Evolutionary conservation across 2,329 filamentous ascomycete genomes (phyloP), one percentile per base, ranked within the genome.

Genomic region (Aureobasidium sp.): DNA sequence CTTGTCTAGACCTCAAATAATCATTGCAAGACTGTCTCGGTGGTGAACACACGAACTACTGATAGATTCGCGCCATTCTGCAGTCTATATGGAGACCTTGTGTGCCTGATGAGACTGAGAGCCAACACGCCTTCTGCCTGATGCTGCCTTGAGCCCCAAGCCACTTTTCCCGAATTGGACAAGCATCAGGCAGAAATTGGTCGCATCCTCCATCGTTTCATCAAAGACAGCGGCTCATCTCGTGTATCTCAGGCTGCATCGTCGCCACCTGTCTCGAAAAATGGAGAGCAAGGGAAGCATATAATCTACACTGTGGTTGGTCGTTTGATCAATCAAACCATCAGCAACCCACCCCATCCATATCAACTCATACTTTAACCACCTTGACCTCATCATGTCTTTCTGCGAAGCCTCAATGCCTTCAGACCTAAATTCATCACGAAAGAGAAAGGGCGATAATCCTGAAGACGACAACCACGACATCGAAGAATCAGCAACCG

Each of bases 121-220:
- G 17, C 25, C 44, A 42, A 42, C 37, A 11, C 37, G 51, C 37
- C 25, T 55, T 42, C 51, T 55, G 36, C 36, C 51, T 42, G 51
- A 29, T 55, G 51, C 51, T 55, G 51, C 37, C 51, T 42, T 36
- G 31, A 36, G 17, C 8, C 20, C 14, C 47, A 51, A 36, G 51
- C 36, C 51, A 20, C 36, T 42, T 52, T 37, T 20, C 49, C 34
- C 49, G 12, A 37, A 22, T 31, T 6, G 25, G 51, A 8, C 22
- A 55, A 55, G 37, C 51, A 55, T 14, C 22, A 55, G 51, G 51
- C 51, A 55, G 51, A 55, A 55, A 25, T 36, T 39, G 36, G 51
- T 29, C 51, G 12, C 51, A 41, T 17, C 47, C 51, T 53, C 36
- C 20, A 22, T 41, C 49, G n/a, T 27, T 2, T 37, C 36, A 27